phyloP scores from a whole-genome alignment of 148 eudicot genomes.

The Pouteria glomerata region DNA sequence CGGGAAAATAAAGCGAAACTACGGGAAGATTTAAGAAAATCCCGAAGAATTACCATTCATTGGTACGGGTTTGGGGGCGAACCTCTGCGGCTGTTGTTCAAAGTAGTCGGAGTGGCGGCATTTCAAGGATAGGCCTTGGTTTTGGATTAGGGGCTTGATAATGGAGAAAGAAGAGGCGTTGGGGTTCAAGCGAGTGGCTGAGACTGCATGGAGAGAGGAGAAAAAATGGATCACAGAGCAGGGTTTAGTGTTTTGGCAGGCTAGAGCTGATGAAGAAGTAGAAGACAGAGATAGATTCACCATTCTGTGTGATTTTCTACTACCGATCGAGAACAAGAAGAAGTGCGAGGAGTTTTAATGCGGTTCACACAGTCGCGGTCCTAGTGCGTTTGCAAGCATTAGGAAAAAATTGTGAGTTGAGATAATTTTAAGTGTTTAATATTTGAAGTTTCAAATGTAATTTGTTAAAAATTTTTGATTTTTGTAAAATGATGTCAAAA shows the following conservation, averaged over 20 bases:
- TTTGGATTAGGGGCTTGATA: background rate
- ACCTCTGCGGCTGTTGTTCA: conserved; percentile 30
- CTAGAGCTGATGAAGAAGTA: conserved; percentile 4
- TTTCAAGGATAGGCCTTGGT: conserved; percentile 26
- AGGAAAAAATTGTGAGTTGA: no score
- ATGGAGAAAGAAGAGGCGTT: background rate
- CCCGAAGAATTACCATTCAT: background rate
- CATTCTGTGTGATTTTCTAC: background rate
- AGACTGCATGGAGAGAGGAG: conserved; percentile 2
- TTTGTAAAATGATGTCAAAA: no score
- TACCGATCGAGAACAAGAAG: background rate
- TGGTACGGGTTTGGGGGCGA: conserved; percentile 6
- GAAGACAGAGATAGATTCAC: conserved; percentile 17
- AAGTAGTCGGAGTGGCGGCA: conserved; percentile 41
- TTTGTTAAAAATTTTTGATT: no score
- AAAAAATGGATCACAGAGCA: conserved; percentile 6
- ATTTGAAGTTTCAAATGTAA: no score
- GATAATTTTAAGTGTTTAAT: no score
- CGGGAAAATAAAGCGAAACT: background rate
- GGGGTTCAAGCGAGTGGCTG: conserved; percentile 7
- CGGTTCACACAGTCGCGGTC: no score
- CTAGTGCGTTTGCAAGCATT: no score
- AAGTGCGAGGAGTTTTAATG: no score
- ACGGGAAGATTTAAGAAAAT: background rate
- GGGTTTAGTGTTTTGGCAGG: conserved; percentile 22